Evolutionary conservation across 2,329 filamentous ascomycete species (phyloP).

Genomic region (Fusarium guadeloupense): DNA sequence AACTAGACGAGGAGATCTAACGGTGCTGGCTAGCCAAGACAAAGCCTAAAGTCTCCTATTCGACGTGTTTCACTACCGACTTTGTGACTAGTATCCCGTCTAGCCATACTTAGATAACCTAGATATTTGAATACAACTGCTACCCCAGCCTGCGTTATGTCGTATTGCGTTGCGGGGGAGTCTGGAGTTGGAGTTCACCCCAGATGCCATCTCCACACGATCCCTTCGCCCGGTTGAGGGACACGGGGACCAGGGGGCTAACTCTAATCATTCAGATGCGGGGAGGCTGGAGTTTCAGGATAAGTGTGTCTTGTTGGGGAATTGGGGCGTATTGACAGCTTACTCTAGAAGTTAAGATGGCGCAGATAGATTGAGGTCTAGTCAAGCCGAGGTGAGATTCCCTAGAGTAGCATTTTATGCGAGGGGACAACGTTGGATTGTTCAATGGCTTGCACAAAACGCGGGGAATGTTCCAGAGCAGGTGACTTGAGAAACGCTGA

Average conservation of each 20-base stretch:
- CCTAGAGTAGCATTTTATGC: background rate
- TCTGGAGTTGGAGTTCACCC: slow-evolving; percentile 35
- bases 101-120: slow-evolving; percentile 23
- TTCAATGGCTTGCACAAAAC: background rate
- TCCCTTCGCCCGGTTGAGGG: slow-evolving; percentile 39
- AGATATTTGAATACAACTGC: slow-evolving; percentile 6
- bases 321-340: background rate
- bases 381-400: slow-evolving; percentile 2
- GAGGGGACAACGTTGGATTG: slow-evolving; percentile 17
- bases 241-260: background rate
- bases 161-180: slow-evolving; percentile 25
- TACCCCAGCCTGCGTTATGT: slow-evolving; percentile 26
- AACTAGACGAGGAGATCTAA: background rate
- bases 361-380: slow-evolving; percentile 6
- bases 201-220: slow-evolving; percentile 39
- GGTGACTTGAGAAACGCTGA: background rate
- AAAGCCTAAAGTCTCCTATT: slow-evolving; percentile 5
- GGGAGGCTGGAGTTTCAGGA: slow-evolving; percentile 8
- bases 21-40: background rate
- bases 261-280: slow-evolving; percentile 18
- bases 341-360: slow-evolving; percentile 1
- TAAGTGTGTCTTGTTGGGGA: background rate
- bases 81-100: slow-evolving; percentile 1
- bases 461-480: background rate
- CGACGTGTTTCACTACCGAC: background rate